Evolutionary conservation across 2,329 filamentous ascomycete species (phyloP).

Genomic region (Arachnopeziza araneosa): DNA sequence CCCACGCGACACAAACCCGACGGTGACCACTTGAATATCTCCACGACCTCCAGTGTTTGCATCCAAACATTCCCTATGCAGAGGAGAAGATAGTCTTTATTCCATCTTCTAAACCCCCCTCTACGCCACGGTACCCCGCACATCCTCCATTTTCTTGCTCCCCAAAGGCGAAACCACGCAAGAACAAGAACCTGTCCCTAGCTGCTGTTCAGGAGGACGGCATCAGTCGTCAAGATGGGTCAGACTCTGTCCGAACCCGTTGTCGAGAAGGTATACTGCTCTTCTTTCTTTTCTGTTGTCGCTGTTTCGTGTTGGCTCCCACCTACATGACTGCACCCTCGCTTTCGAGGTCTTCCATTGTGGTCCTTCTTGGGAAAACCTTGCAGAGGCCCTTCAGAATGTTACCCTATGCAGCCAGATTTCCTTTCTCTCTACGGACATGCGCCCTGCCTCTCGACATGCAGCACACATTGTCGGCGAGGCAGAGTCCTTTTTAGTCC

Average conservation of each 20-base stretch:
- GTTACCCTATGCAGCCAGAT: neutral
- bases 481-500: neutral
- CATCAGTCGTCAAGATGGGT: constrained; percentile 60
- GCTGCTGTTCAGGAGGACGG: constrained; percentile 17
- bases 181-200: constrained; percentile 15
- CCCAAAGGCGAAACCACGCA: constrained; percentile 10
- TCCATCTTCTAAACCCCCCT: constrained; percentile 5
- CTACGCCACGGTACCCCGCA: constrained; percentile 22
- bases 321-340: neutral
- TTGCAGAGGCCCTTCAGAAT: neutral
- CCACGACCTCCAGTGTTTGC: constrained; percentile 3
- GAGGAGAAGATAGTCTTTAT: constrained; percentile 19
- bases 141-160: constrained; percentile 18
- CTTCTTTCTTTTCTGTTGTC: neutral
- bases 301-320: constrained; percentile 5
- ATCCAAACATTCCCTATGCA: constrained; percentile 11
- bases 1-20: constrained; percentile 13
- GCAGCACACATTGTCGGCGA: neutral
- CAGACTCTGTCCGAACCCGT: constrained; percentile 99
- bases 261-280: constrained; percentile 83
- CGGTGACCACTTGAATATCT: constrained; percentile 2
- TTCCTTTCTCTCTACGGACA: neutral
- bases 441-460: neutral
- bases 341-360: neutral
- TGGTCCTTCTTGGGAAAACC: neutral